Conservation (phyloP, 176 grass and related monocot species). For the Musa itinerans region DNA sequence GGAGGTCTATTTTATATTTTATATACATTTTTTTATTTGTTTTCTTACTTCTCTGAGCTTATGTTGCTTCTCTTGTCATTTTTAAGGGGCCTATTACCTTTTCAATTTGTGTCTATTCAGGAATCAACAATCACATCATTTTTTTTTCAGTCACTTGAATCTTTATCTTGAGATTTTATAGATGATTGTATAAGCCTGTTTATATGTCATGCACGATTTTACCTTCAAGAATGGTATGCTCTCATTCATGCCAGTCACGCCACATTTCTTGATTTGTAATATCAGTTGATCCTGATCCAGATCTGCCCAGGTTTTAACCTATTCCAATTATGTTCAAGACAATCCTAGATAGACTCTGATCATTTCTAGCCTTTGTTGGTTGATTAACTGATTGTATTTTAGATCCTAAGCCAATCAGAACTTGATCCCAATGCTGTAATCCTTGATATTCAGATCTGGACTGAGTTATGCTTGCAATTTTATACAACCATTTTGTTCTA, state of each 20-base stretch:
- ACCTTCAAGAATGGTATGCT: no score
- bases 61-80: not conserved
- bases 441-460: not conserved
- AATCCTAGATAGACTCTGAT: not conserved
- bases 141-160: no score
- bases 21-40: not conserved
- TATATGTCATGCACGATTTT: no score
- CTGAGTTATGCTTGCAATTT: not conserved
- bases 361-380: not conserved
- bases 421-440: not conserved
- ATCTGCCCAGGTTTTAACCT: not conserved
- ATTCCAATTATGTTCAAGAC: not conserved
- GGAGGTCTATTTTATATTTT: slow-evolving; percentile 45
- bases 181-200: no score
- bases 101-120: no score
- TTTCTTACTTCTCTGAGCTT: not conserved
- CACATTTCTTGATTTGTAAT: not conserved
- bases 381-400: no score
- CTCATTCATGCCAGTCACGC: not conserved
- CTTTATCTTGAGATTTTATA: no score
- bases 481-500: not conserved
- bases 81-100: not conserved
- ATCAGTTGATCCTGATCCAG: not conserved
- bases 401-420: no score
- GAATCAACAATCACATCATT: no score